Conservation (phyloP, 2,329 filamentous ascomycete species). For the Colletotrichum karsti region DNA sequence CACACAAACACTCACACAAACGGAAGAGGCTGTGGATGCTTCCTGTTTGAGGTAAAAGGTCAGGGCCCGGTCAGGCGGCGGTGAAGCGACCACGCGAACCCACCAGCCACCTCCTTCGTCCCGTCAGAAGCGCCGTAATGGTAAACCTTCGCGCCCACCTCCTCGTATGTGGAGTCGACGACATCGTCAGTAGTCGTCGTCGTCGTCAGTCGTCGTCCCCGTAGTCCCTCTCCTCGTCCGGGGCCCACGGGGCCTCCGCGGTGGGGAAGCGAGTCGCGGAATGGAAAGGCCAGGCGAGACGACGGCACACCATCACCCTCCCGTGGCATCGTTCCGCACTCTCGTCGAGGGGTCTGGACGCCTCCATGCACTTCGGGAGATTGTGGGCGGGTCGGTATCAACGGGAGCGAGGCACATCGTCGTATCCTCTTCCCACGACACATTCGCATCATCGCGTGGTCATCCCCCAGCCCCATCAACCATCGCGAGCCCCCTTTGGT, state of each 20-base stretch:
- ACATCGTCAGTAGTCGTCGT: background rate
- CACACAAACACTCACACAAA: no score
- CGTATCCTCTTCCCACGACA: background rate
- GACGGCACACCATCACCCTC: background rate
- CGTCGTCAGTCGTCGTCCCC: background rate
- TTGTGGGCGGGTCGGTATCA: slow-evolving; percentile 19
- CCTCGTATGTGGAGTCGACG: background rate
- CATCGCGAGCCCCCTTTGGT: background rate
- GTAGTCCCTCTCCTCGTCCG: background rate
- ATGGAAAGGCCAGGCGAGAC: slow-evolving; percentile 1
- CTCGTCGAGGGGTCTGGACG: background rate
- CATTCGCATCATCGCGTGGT: slow-evolving; percentile 1
- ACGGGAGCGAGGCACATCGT: slow-evolving; percentile 17
- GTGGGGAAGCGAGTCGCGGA: slow-evolving; percentile 17
- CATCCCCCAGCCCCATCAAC: background rate
- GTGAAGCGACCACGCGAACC: background rate
- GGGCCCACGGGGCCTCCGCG: slow-evolving; percentile 1
- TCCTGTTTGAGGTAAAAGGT: slow-evolving; percentile 27
- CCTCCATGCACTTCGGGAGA: slow-evolving; percentile 12
- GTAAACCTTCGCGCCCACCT: background rate
- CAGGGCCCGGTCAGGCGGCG: slow-evolving; percentile 21
- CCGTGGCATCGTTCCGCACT: slow-evolving; percentile 10
- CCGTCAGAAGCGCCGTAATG: background rate
- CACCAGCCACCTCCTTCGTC: background rate
- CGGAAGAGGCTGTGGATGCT: background rate